Evolutionary conservation across 2,329 filamentous ascomycete genomes (phyloP).

Genomic region (Basipetospora chlamydospora): DNA sequence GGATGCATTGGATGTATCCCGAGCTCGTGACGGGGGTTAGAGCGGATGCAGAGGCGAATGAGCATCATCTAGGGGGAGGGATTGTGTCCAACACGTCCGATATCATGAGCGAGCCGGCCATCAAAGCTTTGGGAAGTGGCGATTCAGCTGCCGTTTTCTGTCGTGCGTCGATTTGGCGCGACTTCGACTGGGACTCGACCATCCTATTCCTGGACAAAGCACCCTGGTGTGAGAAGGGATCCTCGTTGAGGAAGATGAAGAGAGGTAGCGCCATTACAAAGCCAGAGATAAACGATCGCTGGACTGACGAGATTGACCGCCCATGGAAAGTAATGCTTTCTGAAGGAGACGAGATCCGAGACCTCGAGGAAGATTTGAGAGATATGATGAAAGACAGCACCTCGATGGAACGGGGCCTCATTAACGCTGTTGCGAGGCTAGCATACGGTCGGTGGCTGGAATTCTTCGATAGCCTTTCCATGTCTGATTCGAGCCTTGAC

Average conservation of each 20-base stretch:
- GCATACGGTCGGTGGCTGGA: neutral
- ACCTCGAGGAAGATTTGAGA: neutral
- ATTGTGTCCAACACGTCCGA: neutral
- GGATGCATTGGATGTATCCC: conserved; percentile 1
- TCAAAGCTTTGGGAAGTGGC: neutral
- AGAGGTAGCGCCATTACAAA: too few relatives aligned
- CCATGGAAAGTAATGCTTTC: too few relatives aligned
- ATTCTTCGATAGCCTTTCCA: neutral
- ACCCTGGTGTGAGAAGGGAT: neutral
- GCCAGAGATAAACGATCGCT: neutral
- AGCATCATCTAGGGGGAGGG: too few relatives aligned
- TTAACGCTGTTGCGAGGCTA: neutral
- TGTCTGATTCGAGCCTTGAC: neutral
- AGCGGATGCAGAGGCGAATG: too few relatives aligned
- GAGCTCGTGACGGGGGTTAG: neutral
- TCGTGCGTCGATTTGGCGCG: neutral
- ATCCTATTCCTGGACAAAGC: neutral
- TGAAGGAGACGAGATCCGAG: neutral
- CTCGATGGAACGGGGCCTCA: neutral
- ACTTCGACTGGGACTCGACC: neutral
- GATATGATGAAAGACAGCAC: neutral
- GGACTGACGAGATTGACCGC: too few relatives aligned
- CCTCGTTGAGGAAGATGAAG: too few relatives aligned
- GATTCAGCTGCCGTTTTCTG: neutral
- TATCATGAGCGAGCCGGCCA: neutral